A percentile compares a stretch with the other conserved stretches of the same genome.
Evolutionary conservation across 768 basidiomycete genomes (phyloP).

Genomic region (Coprinellus micaceus): DNA sequence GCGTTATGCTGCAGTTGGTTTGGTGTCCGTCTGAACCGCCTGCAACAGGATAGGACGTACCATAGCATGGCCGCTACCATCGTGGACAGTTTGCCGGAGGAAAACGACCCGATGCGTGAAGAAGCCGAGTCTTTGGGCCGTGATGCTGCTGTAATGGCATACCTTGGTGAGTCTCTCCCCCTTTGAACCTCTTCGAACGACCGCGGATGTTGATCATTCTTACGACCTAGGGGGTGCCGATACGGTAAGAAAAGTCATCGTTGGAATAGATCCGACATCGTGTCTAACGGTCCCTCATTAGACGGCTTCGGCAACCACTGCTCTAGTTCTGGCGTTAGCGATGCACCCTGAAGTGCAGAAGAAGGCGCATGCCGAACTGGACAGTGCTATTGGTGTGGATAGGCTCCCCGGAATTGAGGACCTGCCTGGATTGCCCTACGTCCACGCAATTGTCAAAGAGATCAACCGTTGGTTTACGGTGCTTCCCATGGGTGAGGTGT

Average conservation of each 20-base stretch:
- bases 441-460: slow-evolving; percentile 15
- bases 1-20: neutral
- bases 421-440: slow-evolving; percentile 11
- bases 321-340: slow-evolving; percentile 33
- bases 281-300: slow-evolving; percentile 16
- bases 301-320: slow-evolving; percentile 25
- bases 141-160: slow-evolving; percentile 18
- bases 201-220: neutral
- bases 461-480: slow-evolving; percentile 9
- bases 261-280: slow-evolving; percentile 4
- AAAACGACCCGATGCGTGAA: neutral
- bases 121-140: neutral
- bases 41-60: neutral
- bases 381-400: slow-evolving; percentile 9
- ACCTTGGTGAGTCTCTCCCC: slow-evolving; percentile 24
- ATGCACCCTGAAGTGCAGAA: slow-evolving; percentile 27
- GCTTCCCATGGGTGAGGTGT: slow-evolving; percentile 8
- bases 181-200: neutral
- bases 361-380: slow-evolving; percentile 16
- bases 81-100: neutral
- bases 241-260: slow-evolving; percentile 24
- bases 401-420: slow-evolving; percentile 14
- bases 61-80: neutral
- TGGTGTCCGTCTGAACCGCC: neutral
- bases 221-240: slow-evolving; percentile 33